Base-by-base conservation (phyloP, 441 rosid species). In the Populus trichocarpa region DNA sequence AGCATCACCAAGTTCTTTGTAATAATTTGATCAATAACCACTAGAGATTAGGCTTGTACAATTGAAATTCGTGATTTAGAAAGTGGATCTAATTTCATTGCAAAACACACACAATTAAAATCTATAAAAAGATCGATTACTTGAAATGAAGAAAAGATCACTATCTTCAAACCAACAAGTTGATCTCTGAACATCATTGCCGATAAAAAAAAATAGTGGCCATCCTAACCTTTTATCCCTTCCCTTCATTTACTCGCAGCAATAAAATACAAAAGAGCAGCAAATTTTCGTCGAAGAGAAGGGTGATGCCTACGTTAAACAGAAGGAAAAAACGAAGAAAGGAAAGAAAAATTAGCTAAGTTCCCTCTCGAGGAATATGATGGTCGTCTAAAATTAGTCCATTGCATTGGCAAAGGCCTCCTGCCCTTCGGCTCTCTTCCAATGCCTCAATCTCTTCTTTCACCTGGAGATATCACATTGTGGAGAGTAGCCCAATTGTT, bases 401-500 rank as follows among this genome's bases (percentile, higher is more conserved):
- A 72, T 63, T 72, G 57, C 75, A 64, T 22, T 32, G 50, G 14
- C 65, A 35, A 72, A 73, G 22, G 36, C 63, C 70, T 30, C 6
- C 16, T 61, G 5, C 28, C 9, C 22, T 25, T 20, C 2, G 38
- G 53, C 23, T 16, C 22, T 7, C 13, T n/a, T 73, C 70, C 8
- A 28, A 9, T 32, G 46, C 42, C 3, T 4, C 26, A 42, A 7
- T 28, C 42, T 12, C 4, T 0, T 66, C 73, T 40, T 67, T 92
- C 92, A 90, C 78, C 95, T 90, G 35, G 96, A 91, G 79, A 92
- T 84, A 61, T 88, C 91, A 78, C 88, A 85, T 69, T 85, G 81
- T 30, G 90, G 82, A 38, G 88, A 71, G 78, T 81, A 80, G 20
- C 83, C 91, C 61, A 87, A 77, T 65, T 87, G 90, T 80, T 91